Base-by-base conservation (phyloP, 1,284 basidiomycete genomes). In the Grifola frondosa region DNA sequence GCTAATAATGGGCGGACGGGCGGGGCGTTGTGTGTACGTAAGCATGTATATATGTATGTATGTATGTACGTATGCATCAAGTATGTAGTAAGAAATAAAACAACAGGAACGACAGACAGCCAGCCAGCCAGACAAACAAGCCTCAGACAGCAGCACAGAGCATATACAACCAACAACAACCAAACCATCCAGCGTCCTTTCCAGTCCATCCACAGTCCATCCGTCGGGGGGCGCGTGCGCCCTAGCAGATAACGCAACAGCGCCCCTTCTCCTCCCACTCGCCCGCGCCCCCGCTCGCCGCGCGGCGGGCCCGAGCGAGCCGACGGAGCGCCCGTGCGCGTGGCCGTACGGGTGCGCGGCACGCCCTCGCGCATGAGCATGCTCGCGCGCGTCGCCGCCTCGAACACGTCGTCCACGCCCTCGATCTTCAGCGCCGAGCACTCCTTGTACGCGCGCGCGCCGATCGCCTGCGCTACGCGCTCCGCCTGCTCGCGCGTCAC, bases 351-450 rank as follows among this genome's bases (percentile, higher is more conserved):
- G 66, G 52, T 74, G 71, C 30, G 77, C 68, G 9, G 78, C 16
- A 81, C 84, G 4, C 85, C 86, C 50, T 93, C 91, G 29, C 92
- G 78, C 75, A 96, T 93, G 44, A 96, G 69, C 88, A 97, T 95
- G 59, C 91, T 93, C 26, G 91, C 91, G 26, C 94, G 76, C 15
- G 93, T 97, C 22, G 94, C 94, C 0, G 90, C 87, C 71, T 97
- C 94, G 54, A 97, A 97, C 28, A 97, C 90, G 54, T 93, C 88
- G 66, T 97, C 94, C 11, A 97, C 94, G 34, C 94, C 94, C 65
- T 93, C 84, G 56, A 94, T 94, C 63, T 85, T 84, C 40, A 97
- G 74, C 17, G 94, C 88, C 3, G 88, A 92, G 60, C 93, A 97
- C 65, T 97, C 94, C 67, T 91, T 91, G 73, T 96, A 97, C 30